Percentiles rank a stretch among this genome's conserved stretches.
phyloP scores from a whole-genome alignment of 2,329 filamentous ascomycete species.

The Sporothrix globosa region DNA sequence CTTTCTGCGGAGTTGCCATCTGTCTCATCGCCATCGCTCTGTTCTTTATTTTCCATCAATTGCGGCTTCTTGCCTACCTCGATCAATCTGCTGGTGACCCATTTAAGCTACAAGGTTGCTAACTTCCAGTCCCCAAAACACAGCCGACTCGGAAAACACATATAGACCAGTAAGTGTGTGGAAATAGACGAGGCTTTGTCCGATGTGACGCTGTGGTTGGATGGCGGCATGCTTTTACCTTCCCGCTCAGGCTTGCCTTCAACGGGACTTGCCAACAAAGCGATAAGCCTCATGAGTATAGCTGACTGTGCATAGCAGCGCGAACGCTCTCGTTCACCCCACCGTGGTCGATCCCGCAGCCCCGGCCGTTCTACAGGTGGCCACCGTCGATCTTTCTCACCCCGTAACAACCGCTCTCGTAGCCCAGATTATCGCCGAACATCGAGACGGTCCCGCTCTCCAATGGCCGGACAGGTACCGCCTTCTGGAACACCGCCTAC shows the following conservation, averaged over 20 bases:
- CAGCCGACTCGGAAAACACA: constrained; percentile 64
- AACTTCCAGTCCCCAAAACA: constrained; percentile 33
- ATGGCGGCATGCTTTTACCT: neutral
- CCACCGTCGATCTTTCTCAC: constrained; percentile 76
- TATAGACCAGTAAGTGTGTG: constrained; percentile 61
- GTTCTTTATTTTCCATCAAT: neutral
- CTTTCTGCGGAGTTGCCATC: neutral
- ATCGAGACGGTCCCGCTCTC: constrained; percentile 77
- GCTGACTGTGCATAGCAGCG: constrained; percentile 59
- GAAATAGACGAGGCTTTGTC: neutral
- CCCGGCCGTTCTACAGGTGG: constrained; percentile 64
- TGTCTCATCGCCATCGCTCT: neutral
- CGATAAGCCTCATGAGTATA: too few relatives aligned
- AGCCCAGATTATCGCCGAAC: constrained; percentile 78
- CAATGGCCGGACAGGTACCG: constrained; percentile 77
- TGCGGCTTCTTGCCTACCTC: constrained; percentile 36
- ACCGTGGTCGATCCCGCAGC: constrained; percentile 81
- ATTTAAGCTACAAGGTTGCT: constrained; percentile 13
- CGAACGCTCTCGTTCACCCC: constrained; percentile 79
- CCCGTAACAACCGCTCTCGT: constrained; percentile 72
- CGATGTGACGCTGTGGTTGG: neutral
- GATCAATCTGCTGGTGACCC: neutral
- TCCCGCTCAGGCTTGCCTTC: neutral
- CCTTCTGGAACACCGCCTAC: constrained; percentile 68
- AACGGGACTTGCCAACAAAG: neutral